Percentiles rank a stretch among this genome's conserved stretches.
Conservation (phyloP, 2,329 filamentous ascomycete genomes). For the Penicillium sp. region DNA sequence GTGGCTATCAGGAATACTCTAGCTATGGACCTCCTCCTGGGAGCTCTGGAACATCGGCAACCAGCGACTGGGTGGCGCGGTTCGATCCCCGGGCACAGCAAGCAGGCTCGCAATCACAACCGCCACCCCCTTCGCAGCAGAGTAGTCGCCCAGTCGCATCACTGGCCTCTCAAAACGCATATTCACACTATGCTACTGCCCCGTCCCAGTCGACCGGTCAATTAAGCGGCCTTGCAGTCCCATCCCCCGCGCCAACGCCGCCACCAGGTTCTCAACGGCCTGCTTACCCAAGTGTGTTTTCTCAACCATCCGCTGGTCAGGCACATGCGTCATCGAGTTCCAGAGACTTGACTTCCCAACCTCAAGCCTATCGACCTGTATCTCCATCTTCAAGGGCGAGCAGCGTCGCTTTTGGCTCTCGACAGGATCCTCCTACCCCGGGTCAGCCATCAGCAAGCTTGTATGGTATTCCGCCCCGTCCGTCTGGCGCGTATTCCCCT, state of each 20-base stretch:
- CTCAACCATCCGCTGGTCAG: conserved; percentile 29
- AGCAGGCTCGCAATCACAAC: conserved; percentile 21
- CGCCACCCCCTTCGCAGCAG: conserved; percentile 23
- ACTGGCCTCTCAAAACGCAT: conserved; percentile 29
- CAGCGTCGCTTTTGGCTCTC: conserved; percentile 31
- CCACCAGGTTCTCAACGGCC: conserved; percentile 31
- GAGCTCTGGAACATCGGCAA: conserved; percentile 28
- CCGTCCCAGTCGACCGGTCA: conserved; percentile 25
- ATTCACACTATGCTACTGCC: conserved; percentile 28
- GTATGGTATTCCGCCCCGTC: conserved; percentile 31
- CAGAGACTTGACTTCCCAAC: conserved; percentile 32
- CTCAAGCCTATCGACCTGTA: conserved; percentile 21
- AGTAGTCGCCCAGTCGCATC: conserved; percentile 21
- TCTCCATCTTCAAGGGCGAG: conserved; percentile 35
- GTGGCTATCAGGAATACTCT: conserved; percentile 35
- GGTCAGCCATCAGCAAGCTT: conserved; percentile 30
- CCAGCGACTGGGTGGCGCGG: conserved; percentile 44
- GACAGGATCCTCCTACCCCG: conserved; percentile 32
- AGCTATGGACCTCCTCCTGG: conserved; percentile 29
- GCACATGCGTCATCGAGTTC: conserved; percentile 23
- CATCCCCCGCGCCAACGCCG: conserved; percentile 38
- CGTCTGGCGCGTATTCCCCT: conserved; percentile 27
- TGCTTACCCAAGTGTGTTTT: conserved; percentile 30
- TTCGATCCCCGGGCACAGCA: conserved; percentile 43
- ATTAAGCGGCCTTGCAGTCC: conserved; percentile 28